Percentiles rank a stretch among this genome's conserved stretches.
Evolutionary conservation across 306 rosid genomes (phyloP).

Genomic region (Hippophae tibetana): DNA sequence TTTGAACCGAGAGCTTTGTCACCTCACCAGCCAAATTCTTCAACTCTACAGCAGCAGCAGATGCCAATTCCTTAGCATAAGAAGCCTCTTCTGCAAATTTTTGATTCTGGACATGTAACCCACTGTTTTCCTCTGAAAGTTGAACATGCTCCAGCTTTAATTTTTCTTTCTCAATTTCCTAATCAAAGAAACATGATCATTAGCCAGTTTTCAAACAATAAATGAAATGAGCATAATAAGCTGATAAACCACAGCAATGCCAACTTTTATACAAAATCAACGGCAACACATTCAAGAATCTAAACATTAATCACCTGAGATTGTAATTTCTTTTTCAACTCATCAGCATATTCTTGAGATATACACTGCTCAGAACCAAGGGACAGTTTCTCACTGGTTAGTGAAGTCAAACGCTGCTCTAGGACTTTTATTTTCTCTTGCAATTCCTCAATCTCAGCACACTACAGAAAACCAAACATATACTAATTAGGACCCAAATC

Average conservation of each 20-base stretch:
- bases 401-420: conserved; percentile 50
- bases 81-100: conserved; percentile 90
- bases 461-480: conserved; percentile 39
- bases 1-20: conserved; percentile 85
- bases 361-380: conserved; percentile 32
- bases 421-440: conserved; percentile 60
- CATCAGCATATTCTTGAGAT: conserved; percentile 52
- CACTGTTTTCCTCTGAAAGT: conserved; percentile 63
- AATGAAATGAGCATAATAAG: conserved; percentile 12
- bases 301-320: conserved; percentile 50
- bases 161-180: conserved; percentile 60
- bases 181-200: conserved; percentile 9
- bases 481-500: background rate
- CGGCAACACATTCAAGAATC: conserved; percentile 5
- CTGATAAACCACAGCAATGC: conserved; percentile 12
- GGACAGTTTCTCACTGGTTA: conserved; percentile 27
- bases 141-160: conserved; percentile 52
- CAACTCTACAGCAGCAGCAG: conserved; percentile 99
- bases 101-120: conserved; percentile 65
- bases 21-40: conserved; percentile 97
- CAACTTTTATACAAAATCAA: background rate
- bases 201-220: background rate
- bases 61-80: conserved; percentile 94
- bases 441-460: conserved; percentile 63
- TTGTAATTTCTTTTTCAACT: conserved; percentile 71